A percentile compares a stretch with the other conserved stretches of the same genome.
These are phyloP conservation scores for Sugiyamaella marilandica DNA, from an alignment of 805 yeast genomes.

Conservation along the genomic window DNA sequence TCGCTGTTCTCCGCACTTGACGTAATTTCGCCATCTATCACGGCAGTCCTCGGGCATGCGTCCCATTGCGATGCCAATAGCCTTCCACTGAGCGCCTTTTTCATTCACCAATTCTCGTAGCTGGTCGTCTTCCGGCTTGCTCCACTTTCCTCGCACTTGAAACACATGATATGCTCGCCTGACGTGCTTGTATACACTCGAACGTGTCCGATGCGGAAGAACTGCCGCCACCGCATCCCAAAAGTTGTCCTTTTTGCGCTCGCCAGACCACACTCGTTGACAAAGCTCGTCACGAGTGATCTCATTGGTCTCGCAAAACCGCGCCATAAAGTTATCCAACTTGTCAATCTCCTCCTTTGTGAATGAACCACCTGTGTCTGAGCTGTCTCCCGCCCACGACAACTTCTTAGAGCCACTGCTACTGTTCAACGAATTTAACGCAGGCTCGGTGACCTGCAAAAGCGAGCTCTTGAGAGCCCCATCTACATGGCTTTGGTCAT, in stretches of 20 bases:
- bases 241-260: slow-evolving; percentile 78
- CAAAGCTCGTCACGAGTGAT: slow-evolving; percentile 67
- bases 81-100: slow-evolving; percentile 82
- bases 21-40: slow-evolving; percentile 93
- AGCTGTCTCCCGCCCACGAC: slow-evolving; percentile 27
- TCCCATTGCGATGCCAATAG: slow-evolving; percentile 70
- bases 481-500: background rate
- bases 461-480: background rate
- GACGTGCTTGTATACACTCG: slow-evolving; percentile 89
- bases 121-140: slow-evolving; percentile 68
- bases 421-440: background rate
- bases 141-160: slow-evolving; percentile 87
- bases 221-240: slow-evolving; percentile 83
- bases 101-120: slow-evolving; percentile 59
- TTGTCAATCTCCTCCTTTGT: slow-evolving; percentile 62
- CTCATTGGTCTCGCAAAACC: slow-evolving; percentile 60
- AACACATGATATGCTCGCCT: slow-evolving; percentile 85
- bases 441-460: slow-evolving; percentile 1
- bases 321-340: slow-evolving; percentile 65
- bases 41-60: slow-evolving; percentile 98
- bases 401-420: background rate
- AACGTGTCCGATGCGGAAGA: slow-evolving; percentile 78
- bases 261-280: slow-evolving; percentile 81
- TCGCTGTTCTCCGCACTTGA: slow-evolving; percentile 80
- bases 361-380: slow-evolving; percentile 40